These are phyloP conservation scores for Lepidium africanum DNA, from an alignment of 345 rosid genomes.

Conservation along the genomic window DNA sequence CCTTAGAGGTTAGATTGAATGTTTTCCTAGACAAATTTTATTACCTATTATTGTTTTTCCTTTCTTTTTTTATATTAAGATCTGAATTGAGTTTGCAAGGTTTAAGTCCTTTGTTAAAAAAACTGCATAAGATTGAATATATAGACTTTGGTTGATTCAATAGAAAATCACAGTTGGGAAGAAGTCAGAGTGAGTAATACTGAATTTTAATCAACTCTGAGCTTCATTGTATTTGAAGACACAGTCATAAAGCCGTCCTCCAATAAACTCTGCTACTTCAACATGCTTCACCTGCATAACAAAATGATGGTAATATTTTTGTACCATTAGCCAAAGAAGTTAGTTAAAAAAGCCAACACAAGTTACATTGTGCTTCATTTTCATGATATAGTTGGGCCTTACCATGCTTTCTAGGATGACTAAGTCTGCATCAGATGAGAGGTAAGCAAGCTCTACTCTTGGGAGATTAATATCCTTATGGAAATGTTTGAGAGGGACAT, in stretches of 20 bases:
- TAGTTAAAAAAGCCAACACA: background rate
- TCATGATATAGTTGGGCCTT: slow-evolving; percentile 10
- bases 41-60: background rate
- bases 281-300: slow-evolving; percentile 76
- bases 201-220: background rate
- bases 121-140: no score
- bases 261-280: slow-evolving; percentile 94
- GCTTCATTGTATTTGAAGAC: slow-evolving; percentile 81
- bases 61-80: no score
- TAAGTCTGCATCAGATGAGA: slow-evolving; percentile 79
- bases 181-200: background rate
- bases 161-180: background rate
- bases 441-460: slow-evolving; percentile 69
- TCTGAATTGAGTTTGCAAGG: no score
- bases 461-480: slow-evolving; percentile 92
- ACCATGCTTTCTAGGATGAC: slow-evolving; percentile 98
- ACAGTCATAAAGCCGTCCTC: slow-evolving; percentile 93
- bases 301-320: background rate
- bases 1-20: background rate
- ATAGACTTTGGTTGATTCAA: background rate
- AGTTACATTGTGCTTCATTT: background rate
- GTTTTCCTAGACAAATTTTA: background rate
- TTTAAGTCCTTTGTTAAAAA: no score
- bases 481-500: background rate
- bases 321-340: background rate